These are phyloP conservation scores for Eucalyptus rudis DNA, from an alignment of 345 rosid genomes.

Conservation along the genomic window DNA sequence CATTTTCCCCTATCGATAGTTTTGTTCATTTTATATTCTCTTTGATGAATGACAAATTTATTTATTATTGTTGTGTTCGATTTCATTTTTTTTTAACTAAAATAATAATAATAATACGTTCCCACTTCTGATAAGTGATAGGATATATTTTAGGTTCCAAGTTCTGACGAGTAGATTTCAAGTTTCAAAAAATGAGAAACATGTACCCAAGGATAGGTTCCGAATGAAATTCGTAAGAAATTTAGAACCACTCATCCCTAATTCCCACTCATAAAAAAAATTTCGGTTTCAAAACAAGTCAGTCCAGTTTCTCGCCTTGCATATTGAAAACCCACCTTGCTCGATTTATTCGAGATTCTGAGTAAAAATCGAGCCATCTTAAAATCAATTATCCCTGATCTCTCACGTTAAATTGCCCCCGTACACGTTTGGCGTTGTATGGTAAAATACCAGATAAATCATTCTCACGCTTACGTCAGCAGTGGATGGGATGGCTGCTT, in stretches of 20 bases:
- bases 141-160: no score
- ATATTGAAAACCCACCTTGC: no score
- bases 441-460: no score
- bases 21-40: no score
- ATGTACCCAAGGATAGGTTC: accelerated
- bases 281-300: accelerated
- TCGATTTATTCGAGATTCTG: no score
- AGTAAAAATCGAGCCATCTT: background rate
- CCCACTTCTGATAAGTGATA: no score
- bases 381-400: background rate
- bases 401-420: background rate
- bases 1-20: no score
- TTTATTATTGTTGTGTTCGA: accelerated
- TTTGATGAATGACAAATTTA: no score
- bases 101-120: no score
- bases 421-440: background rate
- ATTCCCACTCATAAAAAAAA: accelerated
- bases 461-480: background rate
- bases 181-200: accelerated
- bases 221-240: accelerated
- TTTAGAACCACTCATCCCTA: accelerated
- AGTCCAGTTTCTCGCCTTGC: no score
- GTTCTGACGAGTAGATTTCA: accelerated
- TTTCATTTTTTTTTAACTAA: no score
- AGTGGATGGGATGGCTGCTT: background rate